Conservation (phyloP, 2,329 filamentous ascomycete genomes). For the Sclerotinia nivalis region DNA sequence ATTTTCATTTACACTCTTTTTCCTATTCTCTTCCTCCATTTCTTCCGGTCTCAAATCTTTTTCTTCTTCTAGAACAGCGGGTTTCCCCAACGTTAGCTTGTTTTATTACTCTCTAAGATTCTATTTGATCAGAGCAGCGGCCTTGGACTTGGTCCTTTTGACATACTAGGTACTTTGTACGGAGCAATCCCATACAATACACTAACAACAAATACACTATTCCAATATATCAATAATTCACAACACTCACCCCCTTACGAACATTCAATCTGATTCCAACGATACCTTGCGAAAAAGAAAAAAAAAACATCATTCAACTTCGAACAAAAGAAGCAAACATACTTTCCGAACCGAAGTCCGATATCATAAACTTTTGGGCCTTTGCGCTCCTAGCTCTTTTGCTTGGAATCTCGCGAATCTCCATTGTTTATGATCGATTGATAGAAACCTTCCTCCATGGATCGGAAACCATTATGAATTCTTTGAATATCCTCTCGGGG, state of each 20-base stretch:
- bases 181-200: constrained; percentile 3
- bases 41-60: background rate
- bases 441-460: constrained; percentile 46
- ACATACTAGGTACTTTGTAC: background rate
- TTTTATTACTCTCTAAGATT: constrained; percentile 11
- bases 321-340: constrained; percentile 6
- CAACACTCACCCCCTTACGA: background rate
- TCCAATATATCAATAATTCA: constrained; percentile 11
- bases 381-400: constrained; percentile 21
- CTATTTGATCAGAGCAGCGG: background rate
- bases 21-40: background rate
- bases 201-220: background rate
- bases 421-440: constrained; percentile 20
- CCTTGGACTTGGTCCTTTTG: background rate
- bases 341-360: constrained; percentile 7
- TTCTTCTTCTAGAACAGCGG: background rate
- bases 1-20: background rate
- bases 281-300: background rate
- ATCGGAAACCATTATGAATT: constrained; percentile 79
- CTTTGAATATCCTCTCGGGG: constrained; percentile 88
- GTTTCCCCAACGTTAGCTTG: constrained; percentile 9
- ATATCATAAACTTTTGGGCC: constrained; percentile 18
- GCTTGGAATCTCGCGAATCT: constrained; percentile 5
- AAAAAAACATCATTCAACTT: background rate
- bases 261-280: background rate